Conservation (phyloP, 176 grass and related monocot genomes). For the Carex parvula region DNA sequence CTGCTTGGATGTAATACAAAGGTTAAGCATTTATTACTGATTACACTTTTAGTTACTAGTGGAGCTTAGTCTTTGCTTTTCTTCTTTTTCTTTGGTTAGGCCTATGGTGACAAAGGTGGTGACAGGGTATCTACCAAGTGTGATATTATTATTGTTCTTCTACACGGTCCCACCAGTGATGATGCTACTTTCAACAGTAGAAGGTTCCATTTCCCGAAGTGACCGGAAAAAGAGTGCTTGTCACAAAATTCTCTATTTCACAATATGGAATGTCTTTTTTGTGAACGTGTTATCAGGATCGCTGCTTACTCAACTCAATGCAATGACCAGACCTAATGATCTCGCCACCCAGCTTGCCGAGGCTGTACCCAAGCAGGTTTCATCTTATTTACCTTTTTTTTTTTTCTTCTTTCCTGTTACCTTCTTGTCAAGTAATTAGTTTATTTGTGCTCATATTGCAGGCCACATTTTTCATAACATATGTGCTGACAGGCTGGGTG, state of each 20-base stretch:
- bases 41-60: not conserved
- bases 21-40: not conserved
- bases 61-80: not conserved
- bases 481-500: slow-evolving; percentile 89
- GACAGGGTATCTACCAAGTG: slow-evolving; percentile 89
- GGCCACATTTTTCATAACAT: slow-evolving; percentile 98
- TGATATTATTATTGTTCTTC: slow-evolving; percentile 63
- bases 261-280: slow-evolving; percentile 92
- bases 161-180: slow-evolving; percentile 86
- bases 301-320: slow-evolving; percentile 55
- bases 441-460: slow-evolving; percentile 27
- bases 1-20: not conserved
- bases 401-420: not conserved
- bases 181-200: slow-evolving; percentile 80
- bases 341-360: slow-evolving; percentile 75
- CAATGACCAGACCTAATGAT: slow-evolving; percentile 67
- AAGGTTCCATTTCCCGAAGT: slow-evolving; percentile 83
- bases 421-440: slow-evolving; percentile 3
- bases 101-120: slow-evolving; percentile 50
- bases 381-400: not conserved
- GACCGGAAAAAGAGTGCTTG: slow-evolving; percentile 79
- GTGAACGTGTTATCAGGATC: slow-evolving; percentile 90
- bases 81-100: slow-evolving; percentile 35
- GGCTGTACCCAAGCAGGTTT: slow-evolving; percentile 86
- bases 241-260: slow-evolving; percentile 76